A percentile compares a stretch with the other conserved stretches of the same genome.
Conservation (phyloP, 2,329 filamentous ascomycete genomes). For the Pseudonectria buxi region DNA sequence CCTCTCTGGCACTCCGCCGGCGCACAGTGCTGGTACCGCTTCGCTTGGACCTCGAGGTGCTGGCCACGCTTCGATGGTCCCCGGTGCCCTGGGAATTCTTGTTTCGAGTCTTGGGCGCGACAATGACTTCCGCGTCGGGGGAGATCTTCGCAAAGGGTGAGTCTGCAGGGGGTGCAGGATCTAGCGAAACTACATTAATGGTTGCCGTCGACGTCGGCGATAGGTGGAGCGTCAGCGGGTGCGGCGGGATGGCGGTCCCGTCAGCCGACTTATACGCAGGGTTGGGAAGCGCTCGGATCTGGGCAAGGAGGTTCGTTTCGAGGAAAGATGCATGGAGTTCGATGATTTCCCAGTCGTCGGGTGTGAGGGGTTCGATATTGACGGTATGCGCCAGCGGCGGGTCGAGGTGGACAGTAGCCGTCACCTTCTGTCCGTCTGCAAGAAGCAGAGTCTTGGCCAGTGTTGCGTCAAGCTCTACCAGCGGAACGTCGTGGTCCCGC, state of each 20-base stretch:
- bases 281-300: constrained; percentile 90
- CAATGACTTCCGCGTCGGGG: constrained; percentile 92
- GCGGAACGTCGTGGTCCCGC: constrained; percentile 67
- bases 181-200: constrained; percentile 77
- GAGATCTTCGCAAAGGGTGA: constrained; percentile 85
- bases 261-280: constrained; percentile 55
- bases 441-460: constrained; percentile 73
- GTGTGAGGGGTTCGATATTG: constrained; percentile 91
- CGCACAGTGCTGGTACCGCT: constrained; percentile 71
- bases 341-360: constrained; percentile 98
- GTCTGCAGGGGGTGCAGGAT: constrained; percentile 61
- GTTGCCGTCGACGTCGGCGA: constrained; percentile 95
- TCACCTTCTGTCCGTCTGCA: constrained; percentile 73
- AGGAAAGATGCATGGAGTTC: constrained; percentile 94
- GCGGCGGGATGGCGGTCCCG: constrained; percentile 48
- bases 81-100: constrained; percentile 59
- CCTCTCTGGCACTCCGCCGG: constrained; percentile 51
- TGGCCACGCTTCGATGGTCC: constrained; percentile 73
- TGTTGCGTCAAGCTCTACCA: constrained; percentile 82
- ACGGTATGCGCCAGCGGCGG: constrained; percentile 88
- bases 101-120: constrained; percentile 83
- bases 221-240: constrained; percentile 84
- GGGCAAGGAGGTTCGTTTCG: constrained; percentile 85
- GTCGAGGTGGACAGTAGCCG: constrained; percentile 70
- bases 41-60: constrained; percentile 70